Evolutionary conservation across 2,329 filamentous ascomycete species (phyloP).

Genomic region (Meredithiella fracta): DNA sequence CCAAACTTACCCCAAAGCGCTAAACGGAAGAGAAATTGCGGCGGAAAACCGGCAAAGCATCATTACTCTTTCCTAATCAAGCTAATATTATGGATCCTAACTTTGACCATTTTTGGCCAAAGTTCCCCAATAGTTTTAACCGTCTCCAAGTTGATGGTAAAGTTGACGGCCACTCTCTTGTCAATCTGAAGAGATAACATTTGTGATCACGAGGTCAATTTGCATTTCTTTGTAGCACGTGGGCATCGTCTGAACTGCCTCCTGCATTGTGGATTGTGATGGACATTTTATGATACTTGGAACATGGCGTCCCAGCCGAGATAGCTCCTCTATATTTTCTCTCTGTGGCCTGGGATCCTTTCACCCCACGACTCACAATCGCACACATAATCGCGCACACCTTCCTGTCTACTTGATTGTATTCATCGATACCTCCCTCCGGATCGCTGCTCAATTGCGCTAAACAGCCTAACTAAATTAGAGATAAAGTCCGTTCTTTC

Average conservation of each 20-base stretch:
- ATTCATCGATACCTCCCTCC: neutral
- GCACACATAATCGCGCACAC: too few species aligned
- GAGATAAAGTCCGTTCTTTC: too few species aligned
- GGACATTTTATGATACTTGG: neutral
- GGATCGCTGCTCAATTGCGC: neutral
- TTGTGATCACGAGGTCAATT: neutral
- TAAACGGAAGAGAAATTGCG: slow-evolving; percentile 4
- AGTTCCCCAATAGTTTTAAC: too few species aligned
- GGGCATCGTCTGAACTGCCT: neutral
- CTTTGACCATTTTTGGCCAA: neutral
- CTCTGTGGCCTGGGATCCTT: neutral
- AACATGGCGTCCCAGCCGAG: neutral
- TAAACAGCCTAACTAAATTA: neutral
- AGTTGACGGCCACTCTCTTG: too few species aligned
- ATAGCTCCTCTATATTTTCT: neutral
- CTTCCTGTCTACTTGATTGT: neutral
- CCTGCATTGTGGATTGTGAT: neutral
- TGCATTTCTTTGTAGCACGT: neutral
- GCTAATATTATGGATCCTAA: neutral
- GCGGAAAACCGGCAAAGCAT: neutral
- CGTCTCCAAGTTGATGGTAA: too few species aligned
- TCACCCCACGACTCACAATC: neutral
- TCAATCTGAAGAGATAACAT: too few species aligned
- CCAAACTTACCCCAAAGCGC: neutral
- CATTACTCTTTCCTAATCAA: neutral